These are phyloP conservation scores for Myriosclerotinia curreyana DNA, from an alignment of 2,329 filamentous ascomycete genomes.

Conservation along the genomic window DNA sequence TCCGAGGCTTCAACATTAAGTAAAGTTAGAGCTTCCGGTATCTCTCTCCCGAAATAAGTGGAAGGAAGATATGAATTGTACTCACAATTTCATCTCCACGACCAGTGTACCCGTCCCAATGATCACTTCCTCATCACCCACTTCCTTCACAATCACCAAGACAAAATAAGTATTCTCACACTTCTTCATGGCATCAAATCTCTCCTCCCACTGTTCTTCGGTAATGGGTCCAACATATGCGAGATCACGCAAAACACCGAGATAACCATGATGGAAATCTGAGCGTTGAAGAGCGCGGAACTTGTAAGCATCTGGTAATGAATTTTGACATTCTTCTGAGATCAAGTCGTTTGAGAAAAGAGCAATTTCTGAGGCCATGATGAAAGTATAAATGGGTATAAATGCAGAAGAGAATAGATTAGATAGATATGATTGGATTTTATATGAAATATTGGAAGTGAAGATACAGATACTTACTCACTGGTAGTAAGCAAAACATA, in stretches of 20 bases:
- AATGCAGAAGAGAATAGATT: neutral
- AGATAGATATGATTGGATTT: neutral
- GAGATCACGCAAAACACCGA: conserved; percentile 18
- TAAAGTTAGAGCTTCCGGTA: neutral
- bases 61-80: conserved; percentile 27
- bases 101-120: conserved; percentile 86
- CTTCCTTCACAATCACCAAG: conserved; percentile 59
- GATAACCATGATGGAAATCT: conserved; percentile 14
- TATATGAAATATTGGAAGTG: neutral
- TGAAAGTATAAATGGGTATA: neutral
- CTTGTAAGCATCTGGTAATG: conserved; percentile 15
- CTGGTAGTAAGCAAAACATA: neutral
- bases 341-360: conserved; percentile 17
- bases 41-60: neutral
- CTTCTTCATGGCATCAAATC: conserved; percentile 72
- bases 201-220: conserved; percentile 68
- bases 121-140: conserved; percentile 63
- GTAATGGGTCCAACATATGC: conserved; percentile 71
- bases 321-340: conserved; percentile 8
- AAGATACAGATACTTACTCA: too few species aligned
- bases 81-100: conserved; percentile 88
- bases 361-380: neutral
- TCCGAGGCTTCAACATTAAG: conserved; percentile 57
- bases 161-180: conserved; percentile 71
- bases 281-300: conserved; percentile 19